Percentiles rank a stretch among this genome's conserved stretches.
Conservation (phyloP, 441 rosid species). For the Euphorbia schlechtendalii region DNA sequence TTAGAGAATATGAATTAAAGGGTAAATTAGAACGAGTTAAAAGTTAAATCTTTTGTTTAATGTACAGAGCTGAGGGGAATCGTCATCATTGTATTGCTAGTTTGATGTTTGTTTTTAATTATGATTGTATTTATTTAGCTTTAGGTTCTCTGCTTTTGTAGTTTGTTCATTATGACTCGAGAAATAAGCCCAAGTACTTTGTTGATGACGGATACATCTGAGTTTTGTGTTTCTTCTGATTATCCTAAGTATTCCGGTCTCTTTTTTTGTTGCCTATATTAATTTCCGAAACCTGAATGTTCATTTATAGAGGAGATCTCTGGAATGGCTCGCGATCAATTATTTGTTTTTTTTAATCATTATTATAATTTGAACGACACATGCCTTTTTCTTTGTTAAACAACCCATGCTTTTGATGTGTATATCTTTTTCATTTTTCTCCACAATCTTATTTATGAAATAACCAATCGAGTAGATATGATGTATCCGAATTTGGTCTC, state of each 20-base stretch:
- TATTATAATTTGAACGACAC: too few relatives aligned
- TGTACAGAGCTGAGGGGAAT: constrained; percentile 31
- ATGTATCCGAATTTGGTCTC: too few relatives aligned
- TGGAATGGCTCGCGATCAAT: too few relatives aligned
- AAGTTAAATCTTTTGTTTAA: constrained; percentile 20
- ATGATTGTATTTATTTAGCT: constrained; percentile 4
- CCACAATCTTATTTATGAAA: too few relatives aligned
- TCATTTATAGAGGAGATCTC: too few relatives aligned
- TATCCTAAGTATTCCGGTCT: too few relatives aligned
- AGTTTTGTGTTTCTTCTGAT: neutral
- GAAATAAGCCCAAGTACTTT: constrained; percentile 21
- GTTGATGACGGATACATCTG: neutral
- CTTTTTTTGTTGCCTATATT: neutral
- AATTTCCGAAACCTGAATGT: too few relatives aligned
- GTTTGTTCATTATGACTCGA: constrained; percentile 21
- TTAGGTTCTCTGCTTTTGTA: constrained; percentile 19
- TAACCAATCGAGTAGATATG: too few relatives aligned
- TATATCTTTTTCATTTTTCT: too few relatives aligned
- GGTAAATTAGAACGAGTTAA: constrained; percentile 31
- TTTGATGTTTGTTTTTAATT: constrained; percentile 8
- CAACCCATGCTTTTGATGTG: too few relatives aligned
- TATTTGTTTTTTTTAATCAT: too few relatives aligned
- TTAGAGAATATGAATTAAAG: constrained; percentile 19
- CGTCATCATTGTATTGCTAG: constrained; percentile 2
- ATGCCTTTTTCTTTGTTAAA: too few relatives aligned